Percentiles rank a stretch among this genome's conserved stretches.
Evolutionary conservation across 345 rosid genomes (phyloP).

Genomic region (Brassica cretica): DNA sequence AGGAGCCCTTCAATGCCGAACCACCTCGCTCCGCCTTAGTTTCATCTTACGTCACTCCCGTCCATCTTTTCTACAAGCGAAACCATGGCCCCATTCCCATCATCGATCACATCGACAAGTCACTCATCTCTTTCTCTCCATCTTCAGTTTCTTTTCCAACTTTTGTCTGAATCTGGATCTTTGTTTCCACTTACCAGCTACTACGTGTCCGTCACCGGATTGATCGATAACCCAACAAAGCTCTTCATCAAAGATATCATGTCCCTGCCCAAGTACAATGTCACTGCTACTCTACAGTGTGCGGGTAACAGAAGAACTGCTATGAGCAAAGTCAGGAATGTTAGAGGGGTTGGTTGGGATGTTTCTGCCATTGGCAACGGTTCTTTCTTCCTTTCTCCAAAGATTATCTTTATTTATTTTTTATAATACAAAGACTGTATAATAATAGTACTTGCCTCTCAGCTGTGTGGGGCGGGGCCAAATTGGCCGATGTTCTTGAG

Average conservation of each 20-base stretch:
- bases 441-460: slow-evolving; percentile 16
- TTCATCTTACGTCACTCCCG: slow-evolving; percentile 77
- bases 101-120: slow-evolving; percentile 73
- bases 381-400: slow-evolving; percentile 6
- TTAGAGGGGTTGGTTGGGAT: slow-evolving; percentile 97
- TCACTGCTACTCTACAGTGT: slow-evolving; percentile 92
- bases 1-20: slow-evolving; percentile 97
- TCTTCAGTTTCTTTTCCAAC: background rate
- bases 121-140: background rate
- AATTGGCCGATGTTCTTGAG: slow-evolving; percentile 81
- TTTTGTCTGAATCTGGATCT: slow-evolving; percentile 7
- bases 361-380: slow-evolving; percentile 93
- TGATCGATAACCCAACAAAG: background rate
- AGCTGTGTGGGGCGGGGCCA: slow-evolving; percentile 95
- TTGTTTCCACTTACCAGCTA: slow-evolving; percentile 52
- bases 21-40: slow-evolving; percentile 74
- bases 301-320: slow-evolving; percentile 99
- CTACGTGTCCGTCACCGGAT: slow-evolving; percentile 42
- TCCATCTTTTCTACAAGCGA: slow-evolving; percentile 87
- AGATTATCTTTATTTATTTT: no score
- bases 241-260: slow-evolving; percentile 76
- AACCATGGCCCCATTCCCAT: slow-evolving; percentile 95
- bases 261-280: slow-evolving; percentile 73
- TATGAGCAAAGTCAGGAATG: slow-evolving; percentile 79
- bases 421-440: background rate